Percentiles rank a stretch among this genome's conserved stretches.
phyloP scores from a whole-genome alignment of 2,329 filamentous ascomycete species.

The Colletotrichum sidae region DNA sequence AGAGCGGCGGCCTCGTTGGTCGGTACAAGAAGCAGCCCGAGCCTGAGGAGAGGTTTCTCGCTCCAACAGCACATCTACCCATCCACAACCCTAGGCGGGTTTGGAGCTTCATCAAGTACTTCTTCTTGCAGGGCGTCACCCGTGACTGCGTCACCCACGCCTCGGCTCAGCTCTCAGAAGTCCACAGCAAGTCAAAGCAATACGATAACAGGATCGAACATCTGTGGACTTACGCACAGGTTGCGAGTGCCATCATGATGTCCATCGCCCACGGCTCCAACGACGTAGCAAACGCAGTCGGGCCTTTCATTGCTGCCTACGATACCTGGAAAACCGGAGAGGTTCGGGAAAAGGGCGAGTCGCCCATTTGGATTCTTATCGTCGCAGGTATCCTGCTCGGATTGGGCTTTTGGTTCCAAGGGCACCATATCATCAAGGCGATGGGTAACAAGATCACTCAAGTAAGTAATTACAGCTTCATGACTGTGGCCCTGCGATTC shows the following conservation, averaged over 20 bases:
- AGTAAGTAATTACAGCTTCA: no score
- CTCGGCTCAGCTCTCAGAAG: conserved; percentile 43
- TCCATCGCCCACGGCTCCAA: conserved; percentile 58
- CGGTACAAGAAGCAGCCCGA: conserved; percentile 54
- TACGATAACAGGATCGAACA: conserved; percentile 61
- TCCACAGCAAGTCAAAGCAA: conserved; percentile 48
- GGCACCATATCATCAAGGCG: conserved; percentile 52
- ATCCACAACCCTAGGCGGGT: conserved; percentile 37
- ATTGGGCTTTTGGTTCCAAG: conserved; percentile 54
- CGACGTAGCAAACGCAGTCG: conserved; percentile 55
- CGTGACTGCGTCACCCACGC: conserved; percentile 39
- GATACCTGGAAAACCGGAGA: conserved; percentile 47
- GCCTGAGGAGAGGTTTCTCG: conserved; percentile 43
- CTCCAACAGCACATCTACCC: conserved; percentile 35
- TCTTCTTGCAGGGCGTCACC: conserved; percentile 41
- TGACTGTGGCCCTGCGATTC: no score
- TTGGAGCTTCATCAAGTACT: conserved; percentile 38
- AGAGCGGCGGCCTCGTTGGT: conserved; percentile 41
- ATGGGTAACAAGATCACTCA: conserved; percentile 56
- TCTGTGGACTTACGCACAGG: conserved; percentile 58
- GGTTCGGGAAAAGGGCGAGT: conserved; percentile 45
- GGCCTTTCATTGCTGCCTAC: conserved; percentile 53
- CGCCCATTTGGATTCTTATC: conserved; percentile 53
- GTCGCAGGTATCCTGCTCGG: conserved; percentile 51
- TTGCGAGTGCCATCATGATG: conserved; percentile 53